Base-by-base conservation (phyloP, 2,329 filamentous ascomycete species). In the Aspergillus glaucus region DNA sequence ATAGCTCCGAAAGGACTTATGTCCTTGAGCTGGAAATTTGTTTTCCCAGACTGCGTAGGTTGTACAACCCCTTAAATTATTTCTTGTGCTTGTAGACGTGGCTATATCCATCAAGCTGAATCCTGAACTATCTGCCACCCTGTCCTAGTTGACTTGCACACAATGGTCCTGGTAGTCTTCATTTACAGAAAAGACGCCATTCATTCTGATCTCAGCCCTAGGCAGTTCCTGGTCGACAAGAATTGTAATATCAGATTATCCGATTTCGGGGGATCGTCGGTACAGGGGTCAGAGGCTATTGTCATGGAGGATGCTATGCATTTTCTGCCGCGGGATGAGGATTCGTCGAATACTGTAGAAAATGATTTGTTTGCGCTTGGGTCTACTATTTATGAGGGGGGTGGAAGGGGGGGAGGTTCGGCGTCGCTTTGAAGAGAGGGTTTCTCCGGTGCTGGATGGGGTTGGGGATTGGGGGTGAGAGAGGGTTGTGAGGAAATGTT, bases 151-250 rank as follows among this genome's bases (percentile, higher is more conserved):
- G 6, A 26, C 24, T 26, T 26, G 7, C 24, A 7, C 6, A 26
- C 24, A 26, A 26, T 26, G 24, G 7, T 26, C 24, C 9, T 26
- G 24, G 90, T 95, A 55, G 79, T 92, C 72, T 95, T 93, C 64
- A 81, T 95, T 28, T 90, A 95, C 71, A 74, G 82, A 61, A 91
- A 90, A 67, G 88, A 93, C 61, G 87, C 95, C 50, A 90, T 95
- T 37, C 90, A 95, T 28, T 47, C 41, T 17, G 46, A 44, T 21
- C 39, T 46, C 21, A 30, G 21, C n/a, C 28, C 21, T 39, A 2
- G 34, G 1, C 50, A 47, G 41, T 47, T 32, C 8, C 45, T 52
- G 12, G 21, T 42, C 9, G 24, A 41, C 32, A 34, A 34, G 17
- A 10, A n/a, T 22, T 36, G 32, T 6, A 21, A 46, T 40, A 36